phyloP scores from a whole-genome alignment of 352 stramenopile species.

The Phytophthora niederhauseri region DNA sequence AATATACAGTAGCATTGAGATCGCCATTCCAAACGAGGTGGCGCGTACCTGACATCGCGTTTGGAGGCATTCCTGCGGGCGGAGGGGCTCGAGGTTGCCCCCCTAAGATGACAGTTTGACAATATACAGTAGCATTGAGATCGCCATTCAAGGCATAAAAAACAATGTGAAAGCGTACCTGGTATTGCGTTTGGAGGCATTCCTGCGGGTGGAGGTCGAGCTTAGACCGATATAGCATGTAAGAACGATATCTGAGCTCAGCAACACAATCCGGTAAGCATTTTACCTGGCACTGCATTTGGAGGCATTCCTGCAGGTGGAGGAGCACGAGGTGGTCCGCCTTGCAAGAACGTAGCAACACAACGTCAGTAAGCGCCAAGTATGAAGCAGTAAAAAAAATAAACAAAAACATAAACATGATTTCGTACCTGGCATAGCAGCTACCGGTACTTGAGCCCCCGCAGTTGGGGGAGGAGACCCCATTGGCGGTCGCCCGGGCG shows the following conservation, averaged over 20 bases:
- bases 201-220: constrained; percentile 31
- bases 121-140: too few species aligned
- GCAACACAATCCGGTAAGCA: too few species aligned
- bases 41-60: too few species aligned
- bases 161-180: constrained; percentile 10
- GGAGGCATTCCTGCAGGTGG: constrained; percentile 15
- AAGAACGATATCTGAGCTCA: too few species aligned
- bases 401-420: not conserved
- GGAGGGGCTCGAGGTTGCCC: constrained; percentile 15
- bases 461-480: constrained; percentile 22
- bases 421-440: not conserved
- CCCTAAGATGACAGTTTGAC: constrained; percentile 4
- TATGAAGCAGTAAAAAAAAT: not conserved
- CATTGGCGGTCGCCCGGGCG: constrained; percentile 8
- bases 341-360: not conserved
- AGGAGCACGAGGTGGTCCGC: constrained; percentile 36
- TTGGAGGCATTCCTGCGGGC: constrained; percentile 9
- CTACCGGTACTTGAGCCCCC: constrained; percentile 29
- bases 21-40: too few species aligned
- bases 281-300: not conserved
- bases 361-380: not conserved
- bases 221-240: too few species aligned
- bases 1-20: too few species aligned
- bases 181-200: constrained; percentile 17
- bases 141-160: not conserved